Base-by-base conservation (phyloP, 768 basidiomycete genomes). In the Coprinopsis cinerea region DNA sequence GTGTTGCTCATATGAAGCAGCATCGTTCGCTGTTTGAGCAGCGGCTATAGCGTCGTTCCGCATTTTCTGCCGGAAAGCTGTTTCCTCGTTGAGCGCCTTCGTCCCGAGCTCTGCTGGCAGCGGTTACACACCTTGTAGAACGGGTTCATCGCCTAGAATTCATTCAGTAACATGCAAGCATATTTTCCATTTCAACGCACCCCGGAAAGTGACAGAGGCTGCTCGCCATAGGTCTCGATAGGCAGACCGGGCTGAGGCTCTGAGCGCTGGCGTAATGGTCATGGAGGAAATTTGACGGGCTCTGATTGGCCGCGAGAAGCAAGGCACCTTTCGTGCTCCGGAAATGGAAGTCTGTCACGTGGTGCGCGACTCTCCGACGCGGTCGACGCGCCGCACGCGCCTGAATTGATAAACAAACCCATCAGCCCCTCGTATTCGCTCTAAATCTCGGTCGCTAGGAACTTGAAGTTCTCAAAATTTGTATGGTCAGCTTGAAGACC, bases 51-150 rank as follows among this genome's bases (percentile, higher is more conserved):
- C 75, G 49, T 88, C 85, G 10, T 66, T 64, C 36, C 86, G 75
- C 61, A 90, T 82, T 64, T 89, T 87, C 14, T 62, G 28, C 20
- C 78, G 76, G 61, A 91, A 92, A n/a, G 86, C 90, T 92, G 54
- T 7, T 15, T 34, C 27, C 9, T 39, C 25, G 35, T 49, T 57
- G 24, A 56, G 49, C 35, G 45, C 30, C 32, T 32, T 27, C 15
- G 28, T 22, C 41, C 20, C 49, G 43, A 18, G 40, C n/a, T 17
- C 27, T 43, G 32, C 22, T 52, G 51, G 25, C 44, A 34, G 36
- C 23, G 24, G 6, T 24, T 43, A 48, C 53, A 1, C 48, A 81
- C 85, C 85, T 70, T 64, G 65, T 15, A 80, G 69, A 44, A 88
- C 68, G 1, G 64, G 69, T 17, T 59, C 70, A 66, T 88, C 85